These are phyloP conservation scores for Aspergillus pseudoterreus DNA, from an alignment of 2,329 filamentous ascomycete species.

Conservation along the genomic window DNA sequence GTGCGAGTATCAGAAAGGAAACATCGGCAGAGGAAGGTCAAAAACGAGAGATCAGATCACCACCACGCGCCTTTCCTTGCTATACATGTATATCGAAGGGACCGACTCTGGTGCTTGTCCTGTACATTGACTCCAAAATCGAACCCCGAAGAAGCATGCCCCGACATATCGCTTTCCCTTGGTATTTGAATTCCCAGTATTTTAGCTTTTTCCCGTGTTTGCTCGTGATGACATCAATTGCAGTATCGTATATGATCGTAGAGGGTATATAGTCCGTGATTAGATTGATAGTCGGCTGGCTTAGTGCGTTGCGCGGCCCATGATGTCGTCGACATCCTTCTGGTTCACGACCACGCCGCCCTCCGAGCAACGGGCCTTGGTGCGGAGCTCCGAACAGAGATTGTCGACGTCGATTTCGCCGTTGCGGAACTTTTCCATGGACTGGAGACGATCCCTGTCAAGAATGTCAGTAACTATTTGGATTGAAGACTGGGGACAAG, in stretches of 20 bases:
- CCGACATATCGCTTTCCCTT: background rate
- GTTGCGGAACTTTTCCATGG: conserved; percentile 79
- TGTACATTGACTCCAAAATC: background rate
- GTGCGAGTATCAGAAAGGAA: too few relatives aligned
- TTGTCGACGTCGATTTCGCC: conserved; percentile 93
- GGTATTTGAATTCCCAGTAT: background rate
- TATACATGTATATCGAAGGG: background rate
- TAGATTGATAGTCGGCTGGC: conserved; percentile 13
- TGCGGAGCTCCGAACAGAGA: conserved; percentile 85
- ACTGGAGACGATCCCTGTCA: conserved; percentile 81
- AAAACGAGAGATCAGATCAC: background rate
- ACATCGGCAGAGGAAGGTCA: background rate
- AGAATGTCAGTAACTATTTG: background rate
- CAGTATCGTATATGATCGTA: conserved; percentile 12
- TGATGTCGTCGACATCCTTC: conserved; percentile 77
- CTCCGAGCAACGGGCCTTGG: conserved; percentile 92
- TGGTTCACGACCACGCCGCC: conserved; percentile 85
- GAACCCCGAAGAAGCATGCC: background rate
- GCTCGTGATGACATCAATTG: conserved; percentile 11
- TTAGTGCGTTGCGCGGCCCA: conserved; percentile 43
- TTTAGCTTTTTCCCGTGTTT: background rate
- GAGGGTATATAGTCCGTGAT: conserved; percentile 22
- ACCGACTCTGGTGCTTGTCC: background rate
- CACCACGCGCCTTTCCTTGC: background rate
- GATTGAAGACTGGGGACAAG: background rate